Percentiles rank a stretch among this genome's conserved stretches.
phyloP scores from a whole-genome alignment of 2,329 filamentous ascomycete species.

The Nemania serpens region DNA sequence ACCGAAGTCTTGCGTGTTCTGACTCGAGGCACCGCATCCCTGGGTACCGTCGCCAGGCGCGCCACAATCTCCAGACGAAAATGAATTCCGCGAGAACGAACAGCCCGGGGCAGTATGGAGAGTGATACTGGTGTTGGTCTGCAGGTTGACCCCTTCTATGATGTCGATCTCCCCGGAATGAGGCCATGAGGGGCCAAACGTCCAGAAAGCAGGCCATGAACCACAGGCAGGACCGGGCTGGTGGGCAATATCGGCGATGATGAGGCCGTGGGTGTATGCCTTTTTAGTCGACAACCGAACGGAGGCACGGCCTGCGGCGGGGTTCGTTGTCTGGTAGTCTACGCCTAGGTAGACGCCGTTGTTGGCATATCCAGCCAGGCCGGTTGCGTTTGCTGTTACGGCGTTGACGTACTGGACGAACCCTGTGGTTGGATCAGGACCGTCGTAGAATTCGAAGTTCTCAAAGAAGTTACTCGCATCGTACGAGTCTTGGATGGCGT shows the following conservation, averaged over 20 bases:
- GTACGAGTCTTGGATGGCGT: conserved; percentile 54
- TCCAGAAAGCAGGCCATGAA: conserved; percentile 77
- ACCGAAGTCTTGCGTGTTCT: conserved; percentile 63
- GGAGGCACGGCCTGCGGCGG: conserved; percentile 66
- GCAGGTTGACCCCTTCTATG: conserved; percentile 74
- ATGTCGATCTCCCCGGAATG: conserved; percentile 76
- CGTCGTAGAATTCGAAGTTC: conserved; percentile 60
- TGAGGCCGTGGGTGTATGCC: conserved; percentile 69
- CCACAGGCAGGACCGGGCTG: conserved; percentile 76
- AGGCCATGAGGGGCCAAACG: conserved; percentile 73
- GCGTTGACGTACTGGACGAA: conserved; percentile 72
- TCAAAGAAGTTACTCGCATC: conserved; percentile 61
- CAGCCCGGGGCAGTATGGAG: conserved; percentile 70
- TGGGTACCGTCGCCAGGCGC: conserved; percentile 51
- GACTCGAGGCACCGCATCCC: conserved; percentile 64
- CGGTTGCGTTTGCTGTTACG: conserved; percentile 58
- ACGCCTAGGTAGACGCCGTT: conserved; percentile 70
- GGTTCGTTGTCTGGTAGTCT: conserved; percentile 62
- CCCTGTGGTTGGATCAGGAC: conserved; percentile 72
- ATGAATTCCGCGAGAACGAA: conserved; percentile 49
- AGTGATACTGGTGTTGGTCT: conserved; percentile 63
- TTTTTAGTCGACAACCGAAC: conserved; percentile 71
- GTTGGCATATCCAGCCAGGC: conserved; percentile 62
- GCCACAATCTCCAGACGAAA: conserved; percentile 61
- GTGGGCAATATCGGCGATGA: conserved; percentile 74